phyloP scores from a whole-genome alignment of 1,284 basidiomycete species.

The Mycena citricolor region DNA sequence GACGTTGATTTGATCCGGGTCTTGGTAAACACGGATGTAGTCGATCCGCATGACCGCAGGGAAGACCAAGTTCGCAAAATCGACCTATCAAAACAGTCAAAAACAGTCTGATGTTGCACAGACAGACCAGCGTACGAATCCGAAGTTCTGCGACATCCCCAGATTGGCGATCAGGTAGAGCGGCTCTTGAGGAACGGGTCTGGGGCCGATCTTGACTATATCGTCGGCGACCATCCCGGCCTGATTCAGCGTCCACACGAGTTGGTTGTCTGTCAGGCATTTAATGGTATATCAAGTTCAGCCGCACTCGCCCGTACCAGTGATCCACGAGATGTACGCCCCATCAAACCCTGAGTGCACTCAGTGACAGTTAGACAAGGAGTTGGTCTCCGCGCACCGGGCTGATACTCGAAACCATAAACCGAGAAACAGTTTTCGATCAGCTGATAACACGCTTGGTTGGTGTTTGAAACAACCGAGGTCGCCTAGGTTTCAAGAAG shows the following conservation, averaged over 20 bases:
- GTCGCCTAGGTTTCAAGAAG: too few relatives aligned
- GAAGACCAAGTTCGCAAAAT: conserved; percentile 61
- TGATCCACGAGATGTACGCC: conserved; percentile 27
- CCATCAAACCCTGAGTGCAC: not conserved
- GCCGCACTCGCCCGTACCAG: not conserved
- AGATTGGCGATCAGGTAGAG: conserved; percentile 83
- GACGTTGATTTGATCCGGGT: conserved; percentile 62
- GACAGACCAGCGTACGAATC: too few relatives aligned
- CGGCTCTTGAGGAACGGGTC: conserved; percentile 70
- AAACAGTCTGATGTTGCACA: conserved; percentile 69
- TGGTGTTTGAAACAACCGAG: conserved; percentile 35
- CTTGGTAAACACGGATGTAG: conserved; percentile 83
- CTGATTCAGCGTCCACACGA: conserved; percentile 66
- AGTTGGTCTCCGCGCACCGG: too few relatives aligned
- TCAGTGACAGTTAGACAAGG: not conserved
- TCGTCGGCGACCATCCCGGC: conserved; percentile 63
- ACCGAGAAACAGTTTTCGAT: conserved; percentile 12
- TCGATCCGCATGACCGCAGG: conserved; percentile 74
- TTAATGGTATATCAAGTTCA: conserved; percentile 2
- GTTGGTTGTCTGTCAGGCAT: conserved; percentile 40
- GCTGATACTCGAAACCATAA: not conserved
- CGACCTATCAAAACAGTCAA: too few relatives aligned
- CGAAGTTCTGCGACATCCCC: conserved; percentile 62
- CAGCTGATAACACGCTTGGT: conserved; percentile 22
- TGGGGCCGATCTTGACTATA: conserved; percentile 53